These are phyloP conservation scores for Stevia rebaudiana DNA, from an alignment of 140 eudicot genomes.

Conservation along the genomic window DNA sequence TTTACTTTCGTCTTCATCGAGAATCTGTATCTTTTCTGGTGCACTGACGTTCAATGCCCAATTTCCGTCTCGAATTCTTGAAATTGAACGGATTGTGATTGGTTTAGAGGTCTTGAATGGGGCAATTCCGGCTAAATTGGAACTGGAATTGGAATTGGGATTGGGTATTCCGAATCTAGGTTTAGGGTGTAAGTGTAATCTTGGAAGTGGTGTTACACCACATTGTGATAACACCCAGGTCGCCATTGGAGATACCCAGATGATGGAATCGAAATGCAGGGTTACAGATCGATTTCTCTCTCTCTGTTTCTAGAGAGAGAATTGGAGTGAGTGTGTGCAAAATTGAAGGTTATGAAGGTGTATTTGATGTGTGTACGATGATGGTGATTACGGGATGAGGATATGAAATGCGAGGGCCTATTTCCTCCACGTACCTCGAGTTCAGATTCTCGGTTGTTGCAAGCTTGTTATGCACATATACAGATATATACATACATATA, in stretches of 20 bases:
- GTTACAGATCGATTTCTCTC: neutral
- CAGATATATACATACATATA: neutral
- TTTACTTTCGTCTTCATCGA: conserved; percentile 34
- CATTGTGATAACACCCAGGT: conserved; percentile 73
- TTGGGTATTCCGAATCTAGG: conserved; percentile 37
- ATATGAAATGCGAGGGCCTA: conserved; percentile 27
- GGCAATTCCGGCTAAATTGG: conserved; percentile 10
- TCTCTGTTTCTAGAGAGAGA: conserved; percentile 16
- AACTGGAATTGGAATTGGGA: conserved; percentile 12
- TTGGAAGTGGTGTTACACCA: conserved; percentile 57
- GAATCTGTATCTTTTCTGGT: conserved; percentile 35
- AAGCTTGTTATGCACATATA: neutral
- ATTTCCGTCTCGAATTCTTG: conserved; percentile 22
- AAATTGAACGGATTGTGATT: neutral
- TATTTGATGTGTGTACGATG: neutral
- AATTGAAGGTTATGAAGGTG: conserved; percentile 11
- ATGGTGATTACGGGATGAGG: conserved; percentile 25
- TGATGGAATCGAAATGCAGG: conserved; percentile 1
- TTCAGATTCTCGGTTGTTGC: conserved; percentile 17
- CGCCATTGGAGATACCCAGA: conserved; percentile 46
- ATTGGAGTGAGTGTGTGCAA: conserved; percentile 9
- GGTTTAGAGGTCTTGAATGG: conserved; percentile 17
- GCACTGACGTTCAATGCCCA: conserved; percentile 69
- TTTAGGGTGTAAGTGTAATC: conserved; percentile 33
- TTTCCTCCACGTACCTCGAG: conserved; percentile 29